Evolutionary conservation across 139 green algal genomes (phyloP).

Genomic region (Coelastrella sp.): DNA sequence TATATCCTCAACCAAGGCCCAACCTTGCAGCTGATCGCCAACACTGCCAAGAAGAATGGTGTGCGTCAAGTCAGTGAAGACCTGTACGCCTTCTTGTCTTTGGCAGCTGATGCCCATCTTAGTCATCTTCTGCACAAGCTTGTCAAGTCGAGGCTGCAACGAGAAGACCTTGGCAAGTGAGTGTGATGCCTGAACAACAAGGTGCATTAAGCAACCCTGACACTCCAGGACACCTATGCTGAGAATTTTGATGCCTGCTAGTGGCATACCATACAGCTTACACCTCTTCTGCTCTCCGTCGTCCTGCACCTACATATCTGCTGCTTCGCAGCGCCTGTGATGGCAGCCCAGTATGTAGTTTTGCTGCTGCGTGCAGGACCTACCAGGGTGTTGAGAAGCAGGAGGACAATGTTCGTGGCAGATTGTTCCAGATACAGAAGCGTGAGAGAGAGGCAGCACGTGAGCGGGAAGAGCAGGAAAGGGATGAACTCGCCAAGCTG

Average conservation of each 20-base stretch:
- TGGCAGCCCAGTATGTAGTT: no score
- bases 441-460: conserved; percentile 24
- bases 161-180: conserved; percentile 44
- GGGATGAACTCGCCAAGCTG: conserved; percentile 37
- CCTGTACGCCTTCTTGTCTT: conserved; percentile 34
- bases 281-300: no score
- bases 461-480: conserved; percentile 32
- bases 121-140: conserved; percentile 4
- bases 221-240: no score
- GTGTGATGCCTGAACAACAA: no score
- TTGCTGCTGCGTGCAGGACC: not conserved
- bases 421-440: conserved; percentile 37
- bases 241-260: no score
- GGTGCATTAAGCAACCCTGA: no score
- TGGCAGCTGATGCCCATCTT: conserved; percentile 25
- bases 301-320: no score
- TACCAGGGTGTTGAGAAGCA: conserved; percentile 40
- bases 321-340: no score
- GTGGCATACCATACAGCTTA: no score
- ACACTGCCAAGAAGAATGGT: conserved; percentile 13
- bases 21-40: not conserved
- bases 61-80: conserved; percentile 7
- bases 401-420: conserved; percentile 16
- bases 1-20: conserved; percentile 22
- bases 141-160: conserved; percentile 28